Base-by-base conservation (phyloP, 805 yeast species). In the Saturnispora besseyi region DNA sequence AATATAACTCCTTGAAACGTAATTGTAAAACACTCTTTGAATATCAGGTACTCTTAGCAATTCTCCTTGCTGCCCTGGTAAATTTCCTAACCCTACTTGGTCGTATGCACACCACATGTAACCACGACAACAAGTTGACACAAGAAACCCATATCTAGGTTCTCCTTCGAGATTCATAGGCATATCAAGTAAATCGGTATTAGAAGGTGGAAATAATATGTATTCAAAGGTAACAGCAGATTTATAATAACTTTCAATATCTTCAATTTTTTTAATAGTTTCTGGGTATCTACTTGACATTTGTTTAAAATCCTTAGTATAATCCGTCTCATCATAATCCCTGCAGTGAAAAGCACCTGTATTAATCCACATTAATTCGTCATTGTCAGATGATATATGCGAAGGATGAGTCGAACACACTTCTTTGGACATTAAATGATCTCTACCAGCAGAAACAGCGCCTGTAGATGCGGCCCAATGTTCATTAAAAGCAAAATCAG, bases 271-370 rank as follows among this genome's bases (percentile, higher is more conserved):
- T 62, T 65, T 18, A 51, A 56, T 28, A 3, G 28, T 29, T 4
- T 36, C 21, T 1, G 56, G 55, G 10, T 57, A 53, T 21, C 56
- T 51, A 8, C 7, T 10, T 42, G 58, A 56, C 44, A 24, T 26
- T 26, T 11, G 38, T 12, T 59, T 56, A 32, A 68, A 64, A 51
- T 71, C 74, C 5, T 56, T 55, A 21, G 57, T 57, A 34, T 66
- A 70, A 15, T 62, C 61, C 5, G 12, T 22, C 28, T 45, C 32
- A 22, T 66, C 61, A 21, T 58, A 57, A 48, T 69, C 63, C 52
- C 77, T 70, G 62, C 88, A 83, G 42, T 73, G 75, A 43, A 70
- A 68, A 58, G 81, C 70, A 0, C 89, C 89, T 7, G 87, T 82
- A 57, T 83, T 82, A 32, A 81, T 71, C 87, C 88, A 83, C 29